These are phyloP conservation scores for Chaetomiaceae sp. DNA, from an alignment of 2,329 filamentous ascomycete species.

Conservation along the genomic window DNA sequence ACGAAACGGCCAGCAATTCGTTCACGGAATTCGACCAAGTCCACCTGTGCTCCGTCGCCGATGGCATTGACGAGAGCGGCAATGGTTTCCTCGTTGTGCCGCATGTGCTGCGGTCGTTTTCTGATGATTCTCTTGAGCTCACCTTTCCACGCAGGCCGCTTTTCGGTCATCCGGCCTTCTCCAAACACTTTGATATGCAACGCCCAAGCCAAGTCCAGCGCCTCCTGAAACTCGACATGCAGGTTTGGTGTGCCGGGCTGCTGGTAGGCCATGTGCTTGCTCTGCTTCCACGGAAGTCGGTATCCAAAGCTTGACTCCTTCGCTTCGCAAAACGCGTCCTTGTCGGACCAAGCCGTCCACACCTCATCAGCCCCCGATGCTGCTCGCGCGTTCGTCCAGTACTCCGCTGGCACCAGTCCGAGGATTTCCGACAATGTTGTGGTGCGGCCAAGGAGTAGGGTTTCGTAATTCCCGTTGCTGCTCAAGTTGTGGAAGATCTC, in stretches of 20 bases:
- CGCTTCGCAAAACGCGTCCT: background rate
- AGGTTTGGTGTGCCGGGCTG: slow-evolving; percentile 5
- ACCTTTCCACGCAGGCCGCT: background rate
- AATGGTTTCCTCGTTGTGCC: slow-evolving; percentile 33
- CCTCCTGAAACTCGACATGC: too few relatives aligned
- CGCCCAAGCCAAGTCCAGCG: too few relatives aligned
- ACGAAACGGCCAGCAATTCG: background rate
- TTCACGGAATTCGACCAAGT: slow-evolving; percentile 20
- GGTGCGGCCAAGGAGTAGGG: slow-evolving; percentile 41
- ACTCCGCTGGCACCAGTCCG: slow-evolving; percentile 44
- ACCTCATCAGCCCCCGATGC: slow-evolving; percentile 37
- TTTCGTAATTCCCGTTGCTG: slow-evolving; percentile 20
- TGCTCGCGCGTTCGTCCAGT: slow-evolving; percentile 43
- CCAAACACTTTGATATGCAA: too few relatives aligned
- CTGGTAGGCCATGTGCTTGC: slow-evolving; percentile 13
- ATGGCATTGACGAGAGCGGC: slow-evolving; percentile 35
- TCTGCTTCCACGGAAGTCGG: slow-evolving; percentile 28
- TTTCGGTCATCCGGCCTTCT: too few relatives aligned
- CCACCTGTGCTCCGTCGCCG: slow-evolving; percentile 29
- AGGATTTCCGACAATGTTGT: slow-evolving; percentile 43
- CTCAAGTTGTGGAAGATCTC: slow-evolving; percentile 26
- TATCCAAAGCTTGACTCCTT: slow-evolving; percentile 18
- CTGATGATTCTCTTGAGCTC: slow-evolving; percentile 8
- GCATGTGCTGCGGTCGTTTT: background rate
- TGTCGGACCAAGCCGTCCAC: slow-evolving; percentile 24